Evolutionary conservation across 176 grass and related monocot genomes (phyloP).

Genomic region (sorghum (Sorghum bicolor)): Sorghum_bicolor_NCBIv3 NC_012879.2:50277001-50277500

Average conservation of each 20-base stretch:
- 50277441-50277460: constrained; percentile 8
- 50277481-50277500: constrained; percentile 28
- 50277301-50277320: background rate
- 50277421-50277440: constrained; percentile 31
- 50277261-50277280: constrained; percentile 10
- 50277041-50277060: constrained; percentile 64
- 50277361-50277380: constrained; percentile 28
- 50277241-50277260: constrained; percentile 39
- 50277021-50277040: constrained; percentile 65
- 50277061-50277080: constrained; percentile 47
- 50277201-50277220: constrained; percentile 85
- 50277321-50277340: constrained; percentile 23
- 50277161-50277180: constrained; percentile 29
- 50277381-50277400: constrained; percentile 16
- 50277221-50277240: constrained; percentile 10
- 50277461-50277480: constrained; percentile 1
- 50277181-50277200: constrained; percentile 58
- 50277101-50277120: constrained; percentile 49
- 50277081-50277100: constrained; percentile 47
- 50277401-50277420: background rate
- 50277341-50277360: background rate
- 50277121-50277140: constrained; percentile 54
- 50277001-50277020: constrained; percentile 58
- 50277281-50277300: constrained; percentile 17
- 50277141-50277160: constrained; percentile 51